Conservation (phyloP, 768 basidiomycete species). For the Podaxis sp. region DNA sequence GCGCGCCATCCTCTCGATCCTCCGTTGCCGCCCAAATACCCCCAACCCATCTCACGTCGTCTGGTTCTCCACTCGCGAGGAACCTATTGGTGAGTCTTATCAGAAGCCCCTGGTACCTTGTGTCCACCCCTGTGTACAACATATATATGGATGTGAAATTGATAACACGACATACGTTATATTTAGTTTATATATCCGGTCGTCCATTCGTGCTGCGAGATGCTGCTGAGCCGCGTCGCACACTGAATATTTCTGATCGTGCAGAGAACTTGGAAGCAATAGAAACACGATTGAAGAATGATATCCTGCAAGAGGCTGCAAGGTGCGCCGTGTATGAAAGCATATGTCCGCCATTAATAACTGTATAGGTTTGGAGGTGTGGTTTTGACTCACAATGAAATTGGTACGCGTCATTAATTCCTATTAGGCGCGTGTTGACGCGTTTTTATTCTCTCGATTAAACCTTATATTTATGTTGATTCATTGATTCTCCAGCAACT, state of each 20-base stretch:
- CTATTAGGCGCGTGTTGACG: neutral
- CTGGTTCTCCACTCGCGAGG: slow-evolving; percentile 97
- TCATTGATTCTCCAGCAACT: slow-evolving; percentile 14
- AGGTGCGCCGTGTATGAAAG: slow-evolving; percentile 41
- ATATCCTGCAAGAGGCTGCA: slow-evolving; percentile 83
- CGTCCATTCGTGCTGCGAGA: slow-evolving; percentile 93
- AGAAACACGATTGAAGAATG: slow-evolving; percentile 83
- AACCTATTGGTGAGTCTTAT: slow-evolving; percentile 74
- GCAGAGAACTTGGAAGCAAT: slow-evolving; percentile 94
- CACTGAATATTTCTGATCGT: slow-evolving; percentile 83
- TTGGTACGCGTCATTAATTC: slow-evolving; percentile 47
- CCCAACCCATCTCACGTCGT: slow-evolving; percentile 72
- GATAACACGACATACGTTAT: slow-evolving; percentile 15
- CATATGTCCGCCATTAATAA: slow-evolving; percentile 6
- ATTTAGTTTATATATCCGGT: slow-evolving; percentile 80
- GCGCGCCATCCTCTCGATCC: slow-evolving; percentile 82
- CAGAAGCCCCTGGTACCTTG: neutral
- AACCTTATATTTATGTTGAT: neutral
- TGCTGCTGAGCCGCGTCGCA: slow-evolving; percentile 77
- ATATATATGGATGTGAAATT: neutral
- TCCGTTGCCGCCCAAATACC: slow-evolving; percentile 70
- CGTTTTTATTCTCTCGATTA: too few relatives aligned
- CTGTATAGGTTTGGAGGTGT: slow-evolving; percentile 77
- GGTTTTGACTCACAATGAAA: slow-evolving; percentile 91
- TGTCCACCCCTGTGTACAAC: neutral